Conservation (phyloP, 2,329 filamentous ascomycete species). For the Colletotrichum phormii region DNA sequence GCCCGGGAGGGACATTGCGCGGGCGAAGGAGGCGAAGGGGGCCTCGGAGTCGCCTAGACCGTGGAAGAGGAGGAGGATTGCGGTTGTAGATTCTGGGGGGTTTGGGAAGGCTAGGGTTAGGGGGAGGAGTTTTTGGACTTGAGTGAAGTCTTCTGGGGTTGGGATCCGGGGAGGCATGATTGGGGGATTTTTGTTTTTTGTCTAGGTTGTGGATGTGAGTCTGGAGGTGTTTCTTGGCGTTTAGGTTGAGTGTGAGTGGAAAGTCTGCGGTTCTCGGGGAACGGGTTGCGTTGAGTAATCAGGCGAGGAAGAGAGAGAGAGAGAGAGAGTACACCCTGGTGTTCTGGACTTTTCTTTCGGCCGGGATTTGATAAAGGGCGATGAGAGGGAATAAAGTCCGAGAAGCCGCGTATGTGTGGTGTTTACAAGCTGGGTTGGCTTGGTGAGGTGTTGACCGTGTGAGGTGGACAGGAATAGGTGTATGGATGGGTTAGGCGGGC, state of each 20-base stretch:
- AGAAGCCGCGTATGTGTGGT: too few species aligned
- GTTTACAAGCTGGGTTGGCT: not conserved
- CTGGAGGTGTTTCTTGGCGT: not conserved
- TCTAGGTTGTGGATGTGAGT: not conserved
- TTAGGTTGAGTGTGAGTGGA: too few species aligned
- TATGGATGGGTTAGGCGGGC: not conserved
- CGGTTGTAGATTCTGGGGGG: slow-evolving; percentile 72
- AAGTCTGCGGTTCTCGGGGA: not conserved
- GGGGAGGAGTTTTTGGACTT: slow-evolving; percentile 54
- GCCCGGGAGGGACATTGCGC: slow-evolving; percentile 78
- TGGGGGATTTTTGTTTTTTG: not conserved
- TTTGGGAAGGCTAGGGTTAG: slow-evolving; percentile 61
- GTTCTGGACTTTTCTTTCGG: not conserved
- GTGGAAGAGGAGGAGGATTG: slow-evolving; percentile 85
- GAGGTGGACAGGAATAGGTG: not conserved
- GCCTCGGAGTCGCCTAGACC: slow-evolving; percentile 82
- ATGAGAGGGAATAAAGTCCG: not conserved
- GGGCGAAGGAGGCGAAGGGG: slow-evolving; percentile 77
- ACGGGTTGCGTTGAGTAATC: not conserved
- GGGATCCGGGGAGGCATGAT: slow-evolving; percentile 62
- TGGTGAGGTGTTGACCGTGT: not conserved
- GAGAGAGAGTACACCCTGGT: too few species aligned
- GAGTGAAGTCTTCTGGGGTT: slow-evolving; percentile 60
- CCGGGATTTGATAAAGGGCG: not conserved
- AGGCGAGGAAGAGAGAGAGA: too few species aligned